These are phyloP conservation scores for Amanita brunnescens DNA, from an alignment of 768 basidiomycete genomes.

Conservation along the genomic window DNA sequence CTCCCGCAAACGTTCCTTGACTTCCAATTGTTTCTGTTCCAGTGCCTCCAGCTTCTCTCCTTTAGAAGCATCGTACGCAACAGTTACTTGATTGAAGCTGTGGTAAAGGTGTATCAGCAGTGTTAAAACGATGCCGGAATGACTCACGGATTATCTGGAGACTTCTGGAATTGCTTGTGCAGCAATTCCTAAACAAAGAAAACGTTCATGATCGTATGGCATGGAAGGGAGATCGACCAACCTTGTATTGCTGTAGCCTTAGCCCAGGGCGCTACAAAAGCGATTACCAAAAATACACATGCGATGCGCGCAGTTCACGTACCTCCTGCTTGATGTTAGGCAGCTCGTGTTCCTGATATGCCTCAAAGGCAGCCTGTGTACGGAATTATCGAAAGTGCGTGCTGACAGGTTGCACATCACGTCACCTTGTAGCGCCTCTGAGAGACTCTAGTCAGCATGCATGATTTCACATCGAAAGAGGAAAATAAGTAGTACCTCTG, in stretches of 20 bases:
- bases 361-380: slow-evolving; percentile 72
- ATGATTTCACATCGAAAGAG: slow-evolving; percentile 2
- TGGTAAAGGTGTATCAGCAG: not conserved
- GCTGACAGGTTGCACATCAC: not conserved
- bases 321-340: slow-evolving; percentile 74
- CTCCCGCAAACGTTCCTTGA: slow-evolving; percentile 59
- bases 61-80: slow-evolving; percentile 81
- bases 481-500: slow-evolving; percentile 54
- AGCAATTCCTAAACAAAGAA: slow-evolving; percentile 57
- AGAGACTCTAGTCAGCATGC: slow-evolving; percentile 9
- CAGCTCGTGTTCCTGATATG: slow-evolving; percentile 81
- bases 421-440: slow-evolving; percentile 85
- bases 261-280: slow-evolving; percentile 73
- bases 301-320: slow-evolving; percentile 6
- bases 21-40: slow-evolving; percentile 52
- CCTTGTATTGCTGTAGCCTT: slow-evolving; percentile 85
- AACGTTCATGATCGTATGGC: not conserved
- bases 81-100: slow-evolving; percentile 78
- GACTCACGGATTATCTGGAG: slow-evolving; percentile 88
- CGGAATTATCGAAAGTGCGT: not conserved
- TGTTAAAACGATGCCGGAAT: not conserved
- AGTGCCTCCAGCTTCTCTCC: slow-evolving; percentile 78
- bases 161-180: slow-evolving; percentile 94
- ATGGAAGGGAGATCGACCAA: slow-evolving; percentile 19
- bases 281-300: slow-evolving; percentile 8